phyloP scores from a whole-genome alignment of 1,284 basidiomycete species.

The Cutaneotrichosporon arboriforme region DNA sequence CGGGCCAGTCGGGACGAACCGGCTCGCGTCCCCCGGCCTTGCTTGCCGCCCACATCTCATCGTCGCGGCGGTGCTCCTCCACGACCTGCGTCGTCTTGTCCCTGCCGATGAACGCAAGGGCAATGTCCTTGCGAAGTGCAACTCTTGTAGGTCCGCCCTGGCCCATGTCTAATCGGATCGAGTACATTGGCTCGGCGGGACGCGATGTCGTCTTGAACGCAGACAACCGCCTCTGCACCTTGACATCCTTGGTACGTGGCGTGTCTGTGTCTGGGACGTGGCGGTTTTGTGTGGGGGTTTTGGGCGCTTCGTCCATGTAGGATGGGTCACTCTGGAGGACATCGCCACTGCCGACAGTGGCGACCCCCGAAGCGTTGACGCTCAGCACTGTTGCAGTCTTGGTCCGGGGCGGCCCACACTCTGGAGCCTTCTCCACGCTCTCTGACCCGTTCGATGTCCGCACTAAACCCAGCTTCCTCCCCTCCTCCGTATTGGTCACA shows the following conservation, averaged over 20 bases:
- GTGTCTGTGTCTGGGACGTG: conserved; percentile 24
- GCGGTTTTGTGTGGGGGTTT: conserved; percentile 16
- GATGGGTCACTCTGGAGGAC: conserved; percentile 37
- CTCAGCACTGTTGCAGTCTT: conserved; percentile 27
- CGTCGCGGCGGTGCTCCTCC: conserved; percentile 31
- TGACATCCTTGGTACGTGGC: conserved; percentile 26
- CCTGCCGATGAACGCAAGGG: conserved; percentile 36
- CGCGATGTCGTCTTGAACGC: conserved; percentile 26
- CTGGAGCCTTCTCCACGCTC: conserved; percentile 14
- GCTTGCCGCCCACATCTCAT: conserved; percentile 27
- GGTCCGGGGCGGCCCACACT: conserved; percentile 21
- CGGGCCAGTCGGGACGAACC: conserved; percentile 38
- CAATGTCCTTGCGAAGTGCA: conserved; percentile 37
- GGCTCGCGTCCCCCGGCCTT: conserved; percentile 14
- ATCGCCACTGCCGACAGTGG: conserved; percentile 25
- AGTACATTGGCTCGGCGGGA: conserved; percentile 31
- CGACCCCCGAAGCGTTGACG: conserved; percentile 28
- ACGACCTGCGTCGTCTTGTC: conserved; percentile 22
- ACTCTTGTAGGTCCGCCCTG: conserved; percentile 31
- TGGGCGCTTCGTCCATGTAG: conserved; percentile 22
- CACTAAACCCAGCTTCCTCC: conserved; percentile 35
- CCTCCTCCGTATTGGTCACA: conserved; percentile 33
- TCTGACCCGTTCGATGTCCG: conserved; percentile 29
- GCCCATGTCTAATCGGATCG: conserved; percentile 34
- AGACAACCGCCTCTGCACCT: conserved; percentile 25